Percentiles rank a stretch among this genome's conserved stretches.
Conservation (phyloP, 441 rosid species). For the Adansonia gregorii region DNA sequence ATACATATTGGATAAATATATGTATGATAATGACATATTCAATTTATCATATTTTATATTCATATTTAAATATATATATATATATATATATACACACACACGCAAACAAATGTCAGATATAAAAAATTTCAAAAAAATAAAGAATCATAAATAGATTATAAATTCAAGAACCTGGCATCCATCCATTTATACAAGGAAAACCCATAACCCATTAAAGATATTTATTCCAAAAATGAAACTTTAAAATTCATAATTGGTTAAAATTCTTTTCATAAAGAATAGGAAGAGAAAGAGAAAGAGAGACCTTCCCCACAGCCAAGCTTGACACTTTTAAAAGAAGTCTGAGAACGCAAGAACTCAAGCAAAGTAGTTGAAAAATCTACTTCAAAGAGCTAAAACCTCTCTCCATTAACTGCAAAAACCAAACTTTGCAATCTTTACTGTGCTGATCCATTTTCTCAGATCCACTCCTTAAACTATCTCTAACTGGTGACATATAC, state of each 20-base stretch:
- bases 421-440: conserved; percentile 40
- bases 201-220: neutral
- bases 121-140: too few relatives aligned
- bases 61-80: too few relatives aligned
- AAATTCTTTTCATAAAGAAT: neutral
- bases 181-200: neutral
- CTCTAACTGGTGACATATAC: neutral
- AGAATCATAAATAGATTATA: too few relatives aligned
- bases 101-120: too few relatives aligned
- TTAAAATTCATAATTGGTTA: neutral
- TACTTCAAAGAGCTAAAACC: conserved; percentile 57
- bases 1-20: too few relatives aligned
- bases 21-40: too few relatives aligned
- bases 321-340: conserved; percentile 78
- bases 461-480: neutral
- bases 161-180: too few relatives aligned
- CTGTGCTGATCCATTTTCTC: neutral
- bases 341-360: conserved; percentile 68
- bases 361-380: conserved; percentile 78
- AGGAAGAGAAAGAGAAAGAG: neutral
- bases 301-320: conserved; percentile 90
- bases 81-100: too few relatives aligned
- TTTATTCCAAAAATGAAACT: neutral
- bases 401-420: conserved; percentile 75
- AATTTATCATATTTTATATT: too few relatives aligned